A percentile compares a stretch with the other conserved stretches of the same genome.
These are phyloP conservation scores for Termitomyces sp. DNA, from an alignment of 768 basidiomycete genomes.

Conservation along the genomic window DNA sequence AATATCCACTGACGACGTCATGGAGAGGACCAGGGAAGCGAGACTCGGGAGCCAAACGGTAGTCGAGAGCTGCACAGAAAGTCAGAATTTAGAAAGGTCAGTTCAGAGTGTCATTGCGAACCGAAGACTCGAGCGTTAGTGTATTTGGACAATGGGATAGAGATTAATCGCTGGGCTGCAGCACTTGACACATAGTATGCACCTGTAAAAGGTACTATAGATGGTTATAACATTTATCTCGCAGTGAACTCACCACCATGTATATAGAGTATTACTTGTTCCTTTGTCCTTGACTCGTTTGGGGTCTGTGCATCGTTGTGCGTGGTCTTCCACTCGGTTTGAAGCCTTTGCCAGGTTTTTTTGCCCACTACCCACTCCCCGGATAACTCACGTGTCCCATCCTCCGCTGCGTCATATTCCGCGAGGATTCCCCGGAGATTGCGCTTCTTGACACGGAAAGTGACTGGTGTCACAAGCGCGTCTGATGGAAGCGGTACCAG, in stretches of 20 bases:
- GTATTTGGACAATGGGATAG: constrained; percentile 87
- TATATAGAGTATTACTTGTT: constrained; percentile 87
- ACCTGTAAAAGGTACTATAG: constrained; percentile 38
- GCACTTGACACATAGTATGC: constrained; percentile 93
- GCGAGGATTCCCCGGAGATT: constrained; percentile 77
- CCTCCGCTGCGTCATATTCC: constrained; percentile 70
- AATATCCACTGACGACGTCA: constrained; percentile 85
- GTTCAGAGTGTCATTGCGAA: constrained; percentile 17
- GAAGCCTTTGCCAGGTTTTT: constrained; percentile 83
- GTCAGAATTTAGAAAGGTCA: constrained; percentile 3
- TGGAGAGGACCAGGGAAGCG: constrained; percentile 85
- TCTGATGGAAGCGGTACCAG: constrained; percentile 87
- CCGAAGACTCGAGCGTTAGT: constrained; percentile 86
- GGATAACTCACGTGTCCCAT: constrained; percentile 74
- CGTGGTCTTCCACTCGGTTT: constrained; percentile 72
- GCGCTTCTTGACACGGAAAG: constrained; percentile 76
- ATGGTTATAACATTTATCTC: not conserved
- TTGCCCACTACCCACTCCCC: constrained; percentile 99
- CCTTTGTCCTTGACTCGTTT: constrained; percentile 40
- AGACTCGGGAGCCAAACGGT: constrained; percentile 94
- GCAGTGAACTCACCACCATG: constrained; percentile 72
- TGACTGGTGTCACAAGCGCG: constrained; percentile 92
- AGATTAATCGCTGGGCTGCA: constrained; percentile 85
- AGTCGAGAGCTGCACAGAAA: constrained; percentile 73
- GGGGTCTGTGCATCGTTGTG: constrained; percentile 16